A percentile compares a stretch with the other conserved stretches of the same genome.
Evolutionary conservation across 805 yeast genomes (phyloP).

Genomic region (Brettanomyces naardenensis): DNA sequence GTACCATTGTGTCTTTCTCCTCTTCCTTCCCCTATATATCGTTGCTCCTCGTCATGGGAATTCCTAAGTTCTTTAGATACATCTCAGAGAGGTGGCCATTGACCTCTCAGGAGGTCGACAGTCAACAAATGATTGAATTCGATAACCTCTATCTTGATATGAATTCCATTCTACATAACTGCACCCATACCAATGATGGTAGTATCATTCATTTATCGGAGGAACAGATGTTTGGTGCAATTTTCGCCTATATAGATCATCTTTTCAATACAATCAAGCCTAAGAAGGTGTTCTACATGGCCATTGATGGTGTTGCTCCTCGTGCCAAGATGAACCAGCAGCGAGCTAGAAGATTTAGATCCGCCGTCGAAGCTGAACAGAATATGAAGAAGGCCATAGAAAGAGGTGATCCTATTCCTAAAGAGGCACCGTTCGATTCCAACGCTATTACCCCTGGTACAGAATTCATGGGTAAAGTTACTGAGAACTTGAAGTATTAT

Average conservation of each 20-base stretch:
- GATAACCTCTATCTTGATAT: conserved; percentile 93
- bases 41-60: conserved; percentile 50
- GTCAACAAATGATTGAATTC: conserved; percentile 80
- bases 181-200: conserved; percentile 78
- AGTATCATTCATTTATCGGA: conserved; percentile 65
- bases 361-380: conserved; percentile 88
- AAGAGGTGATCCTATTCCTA: conserved; percentile 68
- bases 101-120: conserved; percentile 80
- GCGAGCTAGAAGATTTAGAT: conserved; percentile 88
- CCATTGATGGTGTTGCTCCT: conserved; percentile 98
- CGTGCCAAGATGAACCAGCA: conserved; percentile 98
- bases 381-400: conserved; percentile 64
- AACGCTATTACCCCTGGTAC: conserved; percentile 96
- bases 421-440: conserved; percentile 82
- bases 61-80: conserved; percentile 93
- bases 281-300: conserved; percentile 82
- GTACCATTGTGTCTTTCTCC: background rate
- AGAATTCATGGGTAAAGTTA: conserved; percentile 87
- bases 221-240: conserved; percentile 87
- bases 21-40: background rate
- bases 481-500: conserved; percentile 75
- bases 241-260: conserved; percentile 91
- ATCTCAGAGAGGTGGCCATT: conserved; percentile 99
- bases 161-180: conserved; percentile 92
- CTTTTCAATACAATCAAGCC: conserved; percentile 84